Conservation (phyloP, 208 protist species). For the Leishmania mexicana region DNA sequence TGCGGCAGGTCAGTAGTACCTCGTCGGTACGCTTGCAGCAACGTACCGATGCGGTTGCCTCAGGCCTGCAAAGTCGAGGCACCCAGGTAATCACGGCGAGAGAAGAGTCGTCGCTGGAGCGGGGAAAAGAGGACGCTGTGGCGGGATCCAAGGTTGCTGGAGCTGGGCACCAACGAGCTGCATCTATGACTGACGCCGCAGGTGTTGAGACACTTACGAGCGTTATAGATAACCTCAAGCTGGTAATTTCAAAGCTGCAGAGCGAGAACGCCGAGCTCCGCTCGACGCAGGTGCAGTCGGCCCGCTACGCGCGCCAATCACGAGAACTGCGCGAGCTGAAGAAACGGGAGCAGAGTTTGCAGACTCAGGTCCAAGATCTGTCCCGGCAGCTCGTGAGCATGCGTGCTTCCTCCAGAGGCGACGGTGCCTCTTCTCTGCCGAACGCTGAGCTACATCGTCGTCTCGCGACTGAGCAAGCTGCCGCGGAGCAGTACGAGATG, state of each 20-base stretch:
- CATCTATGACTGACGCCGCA: conserved; percentile 10
- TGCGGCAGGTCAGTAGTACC: conserved; percentile 15
- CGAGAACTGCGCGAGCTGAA: conserved; percentile 64
- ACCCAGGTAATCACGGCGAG: conserved; percentile 47
- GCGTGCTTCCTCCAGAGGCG: conserved; percentile 20
- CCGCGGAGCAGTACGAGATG: conserved; percentile 51
- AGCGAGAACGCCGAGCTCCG: conserved; percentile 69
- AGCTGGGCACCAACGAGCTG: conserved; percentile 4
- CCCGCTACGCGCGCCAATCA: conserved; percentile 48
- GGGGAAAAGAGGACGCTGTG: conserved; percentile 8
- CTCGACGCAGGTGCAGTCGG: conserved; percentile 24
- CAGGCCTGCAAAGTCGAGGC: conserved; percentile 27
- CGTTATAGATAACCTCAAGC: conserved; percentile 75
- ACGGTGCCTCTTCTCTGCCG: conserved; percentile 6
- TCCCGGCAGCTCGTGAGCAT: conserved; percentile 21
- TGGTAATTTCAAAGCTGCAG: conserved; percentile 77
- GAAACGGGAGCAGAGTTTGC: conserved; percentile 44
- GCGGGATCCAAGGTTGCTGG: not conserved
- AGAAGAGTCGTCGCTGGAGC: conserved; percentile 5
- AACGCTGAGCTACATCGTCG: conserved; percentile 43
- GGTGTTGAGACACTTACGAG: conserved; percentile 45
- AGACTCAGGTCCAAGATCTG: conserved; percentile 31
- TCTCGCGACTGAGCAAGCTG: conserved; percentile 59
- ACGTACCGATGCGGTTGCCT: not conserved
- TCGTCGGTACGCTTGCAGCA: not conserved